These are phyloP conservation scores for Hemileccinum impolitum DNA, from an alignment of 768 basidiomycete species.

Conservation along the genomic window DNA sequence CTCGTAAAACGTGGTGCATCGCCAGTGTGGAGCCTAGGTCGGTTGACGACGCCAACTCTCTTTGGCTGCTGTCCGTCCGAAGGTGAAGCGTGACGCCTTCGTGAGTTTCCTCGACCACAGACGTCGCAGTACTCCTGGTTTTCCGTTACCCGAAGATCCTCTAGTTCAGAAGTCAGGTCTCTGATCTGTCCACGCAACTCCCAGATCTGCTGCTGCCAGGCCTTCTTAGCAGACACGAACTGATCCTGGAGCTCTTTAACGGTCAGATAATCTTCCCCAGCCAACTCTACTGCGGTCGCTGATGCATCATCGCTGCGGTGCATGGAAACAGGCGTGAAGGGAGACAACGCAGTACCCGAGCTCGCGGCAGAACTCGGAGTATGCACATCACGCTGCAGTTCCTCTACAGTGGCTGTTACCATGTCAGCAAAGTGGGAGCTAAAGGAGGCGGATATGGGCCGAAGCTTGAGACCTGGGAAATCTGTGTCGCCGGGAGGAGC, in stretches of 20 bases:
- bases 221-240: slow-evolving; percentile 51
- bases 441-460: slow-evolving; percentile 76
- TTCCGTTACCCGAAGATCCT: slow-evolving; percentile 46
- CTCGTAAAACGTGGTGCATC: slow-evolving; percentile 60
- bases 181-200: slow-evolving; percentile 73
- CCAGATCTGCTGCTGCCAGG: slow-evolving; percentile 72
- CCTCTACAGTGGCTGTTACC: slow-evolving; percentile 25
- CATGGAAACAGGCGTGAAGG: slow-evolving; percentile 41
- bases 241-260: slow-evolving; percentile 61
- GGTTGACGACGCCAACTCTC: slow-evolving; percentile 47
- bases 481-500: slow-evolving; percentile 62
- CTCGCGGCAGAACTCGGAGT: slow-evolving; percentile 49
- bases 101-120: slow-evolving; percentile 53
- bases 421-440: slow-evolving; percentile 61
- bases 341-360: slow-evolving; percentile 41
- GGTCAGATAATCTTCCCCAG: slow-evolving; percentile 43
- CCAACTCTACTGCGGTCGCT: slow-evolving; percentile 19
- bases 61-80: slow-evolving; percentile 20
- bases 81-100: slow-evolving; percentile 6
- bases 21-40: slow-evolving; percentile 68
- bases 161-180: slow-evolving; percentile 67
- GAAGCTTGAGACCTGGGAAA: slow-evolving; percentile 65
- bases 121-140: slow-evolving; percentile 48
- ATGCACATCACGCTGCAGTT: slow-evolving; percentile 40
- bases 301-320: slow-evolving; percentile 34